Conservation (phyloP, 331 rosid genomes). For the Erythrophleum ivorense region DNA sequence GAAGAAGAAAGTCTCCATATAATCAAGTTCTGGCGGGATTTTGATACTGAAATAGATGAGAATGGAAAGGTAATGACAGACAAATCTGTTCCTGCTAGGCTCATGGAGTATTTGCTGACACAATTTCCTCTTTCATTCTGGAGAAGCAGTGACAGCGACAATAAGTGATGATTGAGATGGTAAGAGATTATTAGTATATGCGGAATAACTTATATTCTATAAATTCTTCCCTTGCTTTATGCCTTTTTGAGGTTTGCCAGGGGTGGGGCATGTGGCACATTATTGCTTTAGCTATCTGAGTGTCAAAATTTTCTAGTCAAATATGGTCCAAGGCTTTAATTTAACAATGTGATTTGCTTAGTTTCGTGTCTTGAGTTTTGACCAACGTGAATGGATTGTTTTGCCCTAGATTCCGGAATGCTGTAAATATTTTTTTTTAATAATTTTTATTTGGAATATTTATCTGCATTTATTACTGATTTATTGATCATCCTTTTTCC, state of each 20-base stretch:
- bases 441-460: not conserved
- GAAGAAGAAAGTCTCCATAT: constrained; percentile 93
- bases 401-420: not conserved
- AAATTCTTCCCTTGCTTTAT: not conserved
- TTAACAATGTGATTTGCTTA: not conserved
- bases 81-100: constrained; percentile 38
- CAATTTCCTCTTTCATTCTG: constrained; percentile 47
- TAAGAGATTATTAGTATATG: not conserved
- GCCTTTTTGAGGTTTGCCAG: not conserved
- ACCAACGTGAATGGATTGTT: not conserved
- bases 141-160: constrained; percentile 39
- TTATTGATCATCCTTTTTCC: not conserved
- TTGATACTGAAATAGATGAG: constrained; percentile 41
- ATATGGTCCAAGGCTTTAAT: not conserved
- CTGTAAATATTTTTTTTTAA: constrained; percentile 5
- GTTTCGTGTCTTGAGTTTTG: not conserved
- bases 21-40: constrained; percentile 89
- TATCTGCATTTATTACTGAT: not conserved
- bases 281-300: not conserved
- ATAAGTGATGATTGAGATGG: constrained; percentile 34
- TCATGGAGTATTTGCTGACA: constrained; percentile 50
- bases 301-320: not conserved
- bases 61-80: constrained; percentile 37
- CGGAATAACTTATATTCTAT: not conserved
- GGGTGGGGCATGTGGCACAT: not conserved